Percentiles rank a stretch among this genome's conserved stretches.
Conservation (phyloP, 2,329 filamentous ascomycete species). For the Xylaria sp. region DNA sequence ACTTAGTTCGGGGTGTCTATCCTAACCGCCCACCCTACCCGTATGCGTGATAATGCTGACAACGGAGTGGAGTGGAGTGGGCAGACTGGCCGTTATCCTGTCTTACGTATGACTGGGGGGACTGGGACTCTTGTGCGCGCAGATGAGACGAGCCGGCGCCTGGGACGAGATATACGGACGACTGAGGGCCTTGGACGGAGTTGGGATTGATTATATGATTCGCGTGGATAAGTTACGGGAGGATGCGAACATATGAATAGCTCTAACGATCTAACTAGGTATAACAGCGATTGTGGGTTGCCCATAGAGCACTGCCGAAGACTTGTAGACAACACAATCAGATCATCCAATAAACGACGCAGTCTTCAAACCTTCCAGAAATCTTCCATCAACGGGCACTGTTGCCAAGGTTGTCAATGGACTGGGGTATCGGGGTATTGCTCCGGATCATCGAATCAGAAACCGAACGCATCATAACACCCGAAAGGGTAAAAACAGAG, state of each 20-base stretch:
- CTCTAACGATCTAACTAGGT: neutral
- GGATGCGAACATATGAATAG: neutral
- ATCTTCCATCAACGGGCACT: neutral
- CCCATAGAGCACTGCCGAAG: neutral
- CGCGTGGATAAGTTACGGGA: neutral
- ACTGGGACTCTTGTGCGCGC: neutral
- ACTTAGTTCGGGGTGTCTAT: neutral
- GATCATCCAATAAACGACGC: neutral
- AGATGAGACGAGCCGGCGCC: neutral
- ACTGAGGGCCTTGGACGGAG: neutral
- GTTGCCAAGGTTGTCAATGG: neutral
- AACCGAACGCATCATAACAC: constrained; percentile 16
- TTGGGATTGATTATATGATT: neutral
- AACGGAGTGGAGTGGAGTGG: too few relatives aligned
- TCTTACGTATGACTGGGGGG: neutral
- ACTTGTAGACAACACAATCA: neutral
- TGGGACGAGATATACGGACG: neutral
- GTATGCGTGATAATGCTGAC: neutral
- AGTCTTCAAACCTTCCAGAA: neutral
- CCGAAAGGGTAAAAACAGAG: constrained; percentile 16
- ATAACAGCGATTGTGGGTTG: neutral
- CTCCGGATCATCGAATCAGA: constrained; percentile 10
- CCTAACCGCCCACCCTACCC: neutral
- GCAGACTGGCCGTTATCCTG: too few relatives aligned
- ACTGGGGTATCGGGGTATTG: neutral